Evolutionary conservation across 1,284 basidiomycete genomes (phyloP), one percentile per base, ranked within the genome.

Genomic region (Phylloboletellus chloephorus): DNA sequence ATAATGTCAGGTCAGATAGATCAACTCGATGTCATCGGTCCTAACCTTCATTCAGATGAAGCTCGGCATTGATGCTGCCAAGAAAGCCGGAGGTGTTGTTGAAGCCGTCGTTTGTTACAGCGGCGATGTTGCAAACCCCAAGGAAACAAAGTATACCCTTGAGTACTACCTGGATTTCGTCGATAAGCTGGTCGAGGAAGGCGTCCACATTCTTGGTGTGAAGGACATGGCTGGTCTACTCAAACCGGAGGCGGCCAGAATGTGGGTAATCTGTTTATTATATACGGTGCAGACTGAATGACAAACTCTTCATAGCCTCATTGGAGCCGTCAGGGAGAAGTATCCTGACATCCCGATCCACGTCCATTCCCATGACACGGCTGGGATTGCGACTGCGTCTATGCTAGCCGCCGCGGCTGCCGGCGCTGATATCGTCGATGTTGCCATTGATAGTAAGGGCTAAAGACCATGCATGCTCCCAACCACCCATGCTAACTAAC

Each of bases 171-270:
- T 98, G 54, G 83, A 96, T 72, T 92, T 99, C 63, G 82, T 96
- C 49, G 84, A 94, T 54, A 76, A 97, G 68, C 84, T 98, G 41
- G 93, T 98, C 49, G 73, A 79, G 42, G 93, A 96, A 63, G 96
- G 96, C 35, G 93, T 99, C 57, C 96, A 99, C 67, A 85, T 99
- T 41, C 79, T 99, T 47, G 90, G 92, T 65, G 90, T 99, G 69
- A 99, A 99, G 74, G 96, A 99, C 63, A 99, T 99, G 96, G 96
- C 96, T 49, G 96, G 96, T 64, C 68, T 99, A 38, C 74, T 99
- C 56, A 99, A 98, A 67, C 96, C 96, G 25, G 77, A 90, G 58
- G 87, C 96, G 34, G 96, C 95, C 11, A 92, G 73, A 52, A 60
- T 96, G 87, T 90, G 54, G 50, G 78, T 65, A 5, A 9, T 50